Base-by-base conservation (phyloP, 441 rosid genomes). In the Macaranga tanarius region DNA sequence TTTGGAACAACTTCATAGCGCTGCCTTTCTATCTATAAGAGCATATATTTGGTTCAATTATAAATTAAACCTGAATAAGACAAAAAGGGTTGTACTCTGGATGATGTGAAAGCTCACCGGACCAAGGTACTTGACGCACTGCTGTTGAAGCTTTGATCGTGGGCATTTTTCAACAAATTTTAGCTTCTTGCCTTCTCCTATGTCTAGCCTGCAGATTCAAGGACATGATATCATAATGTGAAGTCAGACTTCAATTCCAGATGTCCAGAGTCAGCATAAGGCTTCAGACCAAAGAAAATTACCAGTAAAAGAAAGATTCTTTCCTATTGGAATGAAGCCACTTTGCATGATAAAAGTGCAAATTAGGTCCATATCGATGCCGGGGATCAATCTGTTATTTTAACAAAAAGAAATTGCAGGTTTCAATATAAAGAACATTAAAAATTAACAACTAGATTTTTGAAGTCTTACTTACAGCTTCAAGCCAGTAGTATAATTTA, bases 291-390 rank as follows among this genome's bases (percentile, higher is more conserved):
- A 57, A 54, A 77, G 78, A 64, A 56, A 65, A 48, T 80, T 89
- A 93, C 98, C 97, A 93, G 83, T 93, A 95, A 80, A 93, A 95
- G 87, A 93, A 95, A 69, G 99, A 98, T 77, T 93, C 91, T 79
- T 84, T 89, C 48, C 97, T 89, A 62, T 86, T 90, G 72, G 89
- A 89, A 40, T 83, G 95, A 73, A 88, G 92, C 99, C 99, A 95
- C 25, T 80, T 83, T 40, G 72, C 84, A 75, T 89, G 90, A 82
- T 95, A 93, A 77, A 89, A 90, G 80, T 90, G 98, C n/a, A 93
- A 75, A 82, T 93, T 95, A 79, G 92, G 98, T 73, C 99, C 98
- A 76, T 93, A 95, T 42, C 96, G 89, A 86, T 95, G 99, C 70
- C 98, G 77, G 26, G 97, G 97, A 76, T 95, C 99, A 70, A 93